These are phyloP conservation scores for Phytopythium ostracodes DNA, from an alignment of 352 stramenopile species.

Conservation along the genomic window DNA sequence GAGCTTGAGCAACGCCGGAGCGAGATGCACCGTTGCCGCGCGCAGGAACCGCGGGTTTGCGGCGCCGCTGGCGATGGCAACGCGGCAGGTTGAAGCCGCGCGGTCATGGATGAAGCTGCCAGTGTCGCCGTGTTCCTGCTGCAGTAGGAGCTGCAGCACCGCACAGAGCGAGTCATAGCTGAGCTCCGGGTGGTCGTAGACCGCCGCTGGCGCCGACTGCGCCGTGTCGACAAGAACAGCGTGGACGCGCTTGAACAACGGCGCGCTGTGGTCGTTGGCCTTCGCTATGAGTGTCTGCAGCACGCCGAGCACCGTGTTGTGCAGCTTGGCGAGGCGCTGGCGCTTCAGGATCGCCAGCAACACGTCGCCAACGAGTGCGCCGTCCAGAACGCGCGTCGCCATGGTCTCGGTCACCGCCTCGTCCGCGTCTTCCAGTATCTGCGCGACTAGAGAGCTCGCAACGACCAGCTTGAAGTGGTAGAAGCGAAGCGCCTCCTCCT, in stretches of 20 bases:
- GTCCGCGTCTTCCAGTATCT: constrained; percentile 16
- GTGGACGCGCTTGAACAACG: constrained; percentile 11
- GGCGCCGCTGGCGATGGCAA: constrained; percentile 36
- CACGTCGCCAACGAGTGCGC: constrained; percentile 15
- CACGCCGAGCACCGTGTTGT: constrained; percentile 22
- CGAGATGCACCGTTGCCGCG: constrained; percentile 38
- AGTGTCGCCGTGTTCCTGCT: constrained; percentile 7
- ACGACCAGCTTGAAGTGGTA: constrained; percentile 50
- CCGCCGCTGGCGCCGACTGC: constrained; percentile 5
- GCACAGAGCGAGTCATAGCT: constrained; percentile 48
- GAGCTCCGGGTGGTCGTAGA: constrained; percentile 7
- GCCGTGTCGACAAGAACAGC: neutral
- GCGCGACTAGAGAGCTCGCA: constrained; percentile 18
- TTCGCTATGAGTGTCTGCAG: constrained; percentile 22
- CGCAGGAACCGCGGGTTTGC: constrained; percentile 39
- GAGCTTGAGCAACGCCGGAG: constrained; percentile 31
- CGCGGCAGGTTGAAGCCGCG: constrained; percentile 29
- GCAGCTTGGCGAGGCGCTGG: constrained; percentile 20
- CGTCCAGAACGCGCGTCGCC: constrained; percentile 5
- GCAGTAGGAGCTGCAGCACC: constrained; percentile 40
- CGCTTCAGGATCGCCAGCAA: constrained; percentile 27
- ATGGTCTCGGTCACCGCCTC: neutral
- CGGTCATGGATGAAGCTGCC: constrained; percentile 8
- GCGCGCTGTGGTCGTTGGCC: neutral
- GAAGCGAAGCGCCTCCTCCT: constrained; percentile 7